A percentile compares a stretch with the other conserved stretches of the same genome.
phyloP scores from a whole-genome alignment of 2,329 filamentous ascomycete species.

The Beauveria sp. region DNA sequence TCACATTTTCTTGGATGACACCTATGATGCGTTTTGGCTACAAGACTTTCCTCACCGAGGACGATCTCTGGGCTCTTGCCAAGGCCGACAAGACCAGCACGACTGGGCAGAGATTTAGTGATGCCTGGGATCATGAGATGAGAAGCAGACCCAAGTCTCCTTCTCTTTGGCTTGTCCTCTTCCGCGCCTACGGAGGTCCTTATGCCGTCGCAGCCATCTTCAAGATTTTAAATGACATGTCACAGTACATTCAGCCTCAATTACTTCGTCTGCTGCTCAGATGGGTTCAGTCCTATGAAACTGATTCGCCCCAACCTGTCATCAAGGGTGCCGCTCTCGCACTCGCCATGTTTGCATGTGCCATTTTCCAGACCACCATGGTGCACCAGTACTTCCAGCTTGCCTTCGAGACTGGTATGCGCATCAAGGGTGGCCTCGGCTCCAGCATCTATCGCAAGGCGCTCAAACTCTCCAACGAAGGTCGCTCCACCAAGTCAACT shows the following conservation, averaged over 20 bases:
- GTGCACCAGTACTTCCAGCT: slow-evolving; percentile 98
- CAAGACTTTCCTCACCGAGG: slow-evolving; percentile 82
- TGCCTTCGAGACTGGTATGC: slow-evolving; percentile 92
- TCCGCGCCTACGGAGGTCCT: slow-evolving; percentile 75
- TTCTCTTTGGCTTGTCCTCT: slow-evolving; percentile 79
- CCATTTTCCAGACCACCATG: slow-evolving; percentile 77
- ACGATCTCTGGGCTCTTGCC: slow-evolving; percentile 90
- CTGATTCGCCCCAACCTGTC: slow-evolving; percentile 61
- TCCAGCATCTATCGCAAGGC: slow-evolving; percentile 91
- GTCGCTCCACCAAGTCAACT: slow-evolving; percentile 78
- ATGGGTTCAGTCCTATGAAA: slow-evolving; percentile 73
- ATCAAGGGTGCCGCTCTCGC: slow-evolving; percentile 83
- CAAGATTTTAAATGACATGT: slow-evolving; percentile 79
- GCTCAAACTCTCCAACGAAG: slow-evolving; percentile 85
- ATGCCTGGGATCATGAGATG: slow-evolving; percentile 71
- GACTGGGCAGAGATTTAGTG: slow-evolving; percentile 63
- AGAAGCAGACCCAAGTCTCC: slow-evolving; percentile 49
- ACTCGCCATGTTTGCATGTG: slow-evolving; percentile 84
- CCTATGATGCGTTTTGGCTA: slow-evolving; percentile 95
- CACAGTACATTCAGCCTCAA: slow-evolving; percentile 88
- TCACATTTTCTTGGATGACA: slow-evolving; percentile 98
- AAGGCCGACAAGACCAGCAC: slow-evolving; percentile 69
- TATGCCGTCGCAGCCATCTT: slow-evolving; percentile 77
- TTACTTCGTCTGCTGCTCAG: slow-evolving; percentile 74
- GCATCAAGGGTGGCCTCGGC: slow-evolving; percentile 84